Percentiles rank a stretch among this genome's conserved stretches.
These are phyloP conservation scores for Sordariomycetes sp. DNA, from an alignment of 2,329 filamentous ascomycete genomes.

Conservation along the genomic window DNA sequence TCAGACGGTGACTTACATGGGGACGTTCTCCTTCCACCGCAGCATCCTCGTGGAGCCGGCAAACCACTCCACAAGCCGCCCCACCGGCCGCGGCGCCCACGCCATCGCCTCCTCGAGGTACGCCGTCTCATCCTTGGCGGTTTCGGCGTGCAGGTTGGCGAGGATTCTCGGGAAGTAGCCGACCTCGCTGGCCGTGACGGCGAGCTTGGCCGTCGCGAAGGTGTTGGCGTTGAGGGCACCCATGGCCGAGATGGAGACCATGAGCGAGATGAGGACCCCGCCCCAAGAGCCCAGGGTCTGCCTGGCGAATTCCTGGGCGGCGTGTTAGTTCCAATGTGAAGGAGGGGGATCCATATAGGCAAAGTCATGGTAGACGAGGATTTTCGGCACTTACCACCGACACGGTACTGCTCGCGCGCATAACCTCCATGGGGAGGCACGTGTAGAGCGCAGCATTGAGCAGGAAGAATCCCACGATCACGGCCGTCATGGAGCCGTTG, in stretches of 20 bases:
- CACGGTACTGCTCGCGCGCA: constrained; percentile 85
- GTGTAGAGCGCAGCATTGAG: constrained; percentile 93
- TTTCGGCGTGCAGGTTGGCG: constrained; percentile 66
- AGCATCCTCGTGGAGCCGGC: constrained; percentile 13
- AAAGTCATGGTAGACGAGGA: not conserved
- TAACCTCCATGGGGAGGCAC: constrained; percentile 69
- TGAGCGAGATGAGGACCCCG: constrained; percentile 72
- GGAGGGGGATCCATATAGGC: constrained; percentile 1
- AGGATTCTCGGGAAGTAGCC: constrained; percentile 77
- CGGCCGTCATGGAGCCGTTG: constrained; percentile 89
- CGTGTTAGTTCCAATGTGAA: not conserved
- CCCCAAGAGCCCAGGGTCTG: constrained; percentile 83
- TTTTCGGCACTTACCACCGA: constrained; percentile 54
- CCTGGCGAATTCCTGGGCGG: constrained; percentile 53
- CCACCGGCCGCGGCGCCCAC: constrained; percentile 35
- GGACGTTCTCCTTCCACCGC: constrained; percentile 11
- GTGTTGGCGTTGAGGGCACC: constrained; percentile 89
- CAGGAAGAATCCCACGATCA: constrained; percentile 81
- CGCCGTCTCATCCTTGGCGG: constrained; percentile 71
- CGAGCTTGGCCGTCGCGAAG: constrained; percentile 83
- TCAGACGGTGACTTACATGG: constrained; percentile 9
- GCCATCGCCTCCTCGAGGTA: constrained; percentile 88
- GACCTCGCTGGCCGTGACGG: constrained; percentile 92
- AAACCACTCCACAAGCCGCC: constrained; percentile 10
- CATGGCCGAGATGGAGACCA: constrained; percentile 86